A percentile compares a stretch with the other conserved stretches of the same genome.
Evolutionary conservation across 1,284 basidiomycete species (phyloP).

Genomic region (Mrakiaceae sp.): DNA sequence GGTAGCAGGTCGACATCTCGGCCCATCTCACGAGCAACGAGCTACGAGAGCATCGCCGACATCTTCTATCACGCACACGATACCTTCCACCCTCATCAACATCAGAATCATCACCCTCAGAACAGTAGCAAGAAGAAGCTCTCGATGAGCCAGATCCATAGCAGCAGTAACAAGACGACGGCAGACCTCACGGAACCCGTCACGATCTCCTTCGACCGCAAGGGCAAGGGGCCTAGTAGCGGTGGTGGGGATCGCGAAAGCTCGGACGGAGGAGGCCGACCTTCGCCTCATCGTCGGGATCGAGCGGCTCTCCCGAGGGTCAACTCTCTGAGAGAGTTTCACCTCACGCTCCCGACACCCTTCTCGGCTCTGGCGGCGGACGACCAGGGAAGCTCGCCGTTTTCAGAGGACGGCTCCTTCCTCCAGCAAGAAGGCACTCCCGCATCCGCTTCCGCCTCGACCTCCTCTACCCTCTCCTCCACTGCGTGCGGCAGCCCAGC

Average conservation of each 20-base stretch:
- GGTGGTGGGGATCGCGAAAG: not conserved
- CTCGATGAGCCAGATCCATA: conserved; percentile 1
- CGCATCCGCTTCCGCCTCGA: not conserved
- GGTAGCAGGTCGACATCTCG: not conserved
- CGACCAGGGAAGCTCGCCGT: not conserved
- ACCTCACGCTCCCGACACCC: not conserved
- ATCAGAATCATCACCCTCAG: not conserved
- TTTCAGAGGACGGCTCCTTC: not conserved
- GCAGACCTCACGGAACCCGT: too few species aligned
- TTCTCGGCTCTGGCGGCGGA: not conserved
- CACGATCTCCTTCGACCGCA: too few species aligned
- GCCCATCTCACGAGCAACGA: not conserved
- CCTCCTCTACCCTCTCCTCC: not conserved
- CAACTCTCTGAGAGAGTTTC: not conserved
- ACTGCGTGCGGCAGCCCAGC: not conserved
- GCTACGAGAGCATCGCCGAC: not conserved
- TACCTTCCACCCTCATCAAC: too few species aligned
- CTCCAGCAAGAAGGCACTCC: not conserved
- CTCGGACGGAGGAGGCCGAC: not conserved
- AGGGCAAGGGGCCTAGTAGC: not conserved
- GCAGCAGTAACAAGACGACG: too few species aligned
- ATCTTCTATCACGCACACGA: not conserved
- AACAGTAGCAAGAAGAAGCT: not conserved
- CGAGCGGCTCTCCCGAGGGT: not conserved
- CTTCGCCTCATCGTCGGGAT: not conserved